Evolutionary conservation across 768 basidiomycete species (phyloP), one percentile per base, ranked within the genome.

Genomic region (Lactarius indigo): DNA sequence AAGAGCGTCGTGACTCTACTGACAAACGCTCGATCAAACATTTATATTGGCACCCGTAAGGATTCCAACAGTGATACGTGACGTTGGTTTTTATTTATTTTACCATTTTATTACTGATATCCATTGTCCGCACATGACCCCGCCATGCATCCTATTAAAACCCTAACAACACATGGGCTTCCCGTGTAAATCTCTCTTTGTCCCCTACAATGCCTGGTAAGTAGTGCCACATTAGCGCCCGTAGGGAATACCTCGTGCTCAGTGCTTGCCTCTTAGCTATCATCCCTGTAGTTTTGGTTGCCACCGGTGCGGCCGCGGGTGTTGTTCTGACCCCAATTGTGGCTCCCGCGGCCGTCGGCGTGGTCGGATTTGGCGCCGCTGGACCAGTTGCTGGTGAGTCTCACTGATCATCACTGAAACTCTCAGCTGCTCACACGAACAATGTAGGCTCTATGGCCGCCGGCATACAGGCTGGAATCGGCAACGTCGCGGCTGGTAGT

Each of bases 311-410:
- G 0, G 12, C 18, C 2, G 8, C 12, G 1, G 41, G 66, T 15
- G 3, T 26, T 9, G 12, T 26, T 18, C 13, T 66, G 42, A 13
- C 44, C 1, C 68, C 68, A 1, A 2, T 66, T 30, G 2, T 62
- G 28, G 60, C 37, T 12, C 20, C 64, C n/a, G 47, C 17, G 1
- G 12, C 9, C 10, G 30, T 68, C 4, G 64, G 59, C 0, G 15
- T 35, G 9, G 6, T 61, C 2, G 63, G 66, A 17, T 60, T 68
- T 23, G 9, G 63, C 33, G 63, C 63, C 12, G 41, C n/a, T 8
- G 66, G 63, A 1, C 58, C 64, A 28, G 26, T 68, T 41, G 66
- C 52, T 1, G 66, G 68, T 63, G 10, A 59, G 39, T 41, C 17
- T 15, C 26, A 0, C 23, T 7, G 1, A n/a, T n/a, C n/a, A 6